Base-by-base conservation (phyloP, 441 rosid species). In the Erodium moschatum region DNA sequence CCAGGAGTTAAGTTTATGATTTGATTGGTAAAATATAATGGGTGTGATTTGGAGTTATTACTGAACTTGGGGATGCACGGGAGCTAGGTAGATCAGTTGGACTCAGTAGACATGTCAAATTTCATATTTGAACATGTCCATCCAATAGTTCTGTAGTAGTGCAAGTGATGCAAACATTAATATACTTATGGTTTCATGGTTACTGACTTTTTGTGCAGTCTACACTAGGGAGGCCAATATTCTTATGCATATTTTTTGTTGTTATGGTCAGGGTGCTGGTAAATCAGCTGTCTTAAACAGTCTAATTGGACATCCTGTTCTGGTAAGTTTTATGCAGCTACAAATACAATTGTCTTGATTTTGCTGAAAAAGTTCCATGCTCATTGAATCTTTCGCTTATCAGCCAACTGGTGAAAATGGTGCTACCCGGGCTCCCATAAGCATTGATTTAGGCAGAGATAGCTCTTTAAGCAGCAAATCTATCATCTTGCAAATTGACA, bases 401-500 rank as follows among this genome's bases (percentile, higher is more conserved):
- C 80, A 92, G 97, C 98, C 98, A 67, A 90, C 97, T 66, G 97
- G 98, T 64, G 97, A 91, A 84, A 90, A 90, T 78, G 98, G 97
- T 72, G 98, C 97, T 72, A 92, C 98, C 44, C 87, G 98, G 16
- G 89, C 97, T 76, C 97, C 98, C 24, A 92, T 92, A 74, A 69
- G 81, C 58, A 78, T 90, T 73, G 96, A 87, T 71, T 83, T 92
- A 70, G 72, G 40, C 42, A 84, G 85, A 74, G 98, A 90, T 78
- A 20, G 66, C 79, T 86, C 98, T 29, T 70, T 92, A 72, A 90
- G 82, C 70, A 82, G 85, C 83, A 91, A 86, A 67, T 82, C 96
- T 1, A 86, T 92, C 44, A 76, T 86, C 65, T 74, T 90, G 80
- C 90, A 83, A 77, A 86, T 90, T 75, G 98, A 90, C 82, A 87